Conservation (phyloP, 2,329 filamentous ascomycete genomes). For the Simplicillium aogashimaense region DNA sequence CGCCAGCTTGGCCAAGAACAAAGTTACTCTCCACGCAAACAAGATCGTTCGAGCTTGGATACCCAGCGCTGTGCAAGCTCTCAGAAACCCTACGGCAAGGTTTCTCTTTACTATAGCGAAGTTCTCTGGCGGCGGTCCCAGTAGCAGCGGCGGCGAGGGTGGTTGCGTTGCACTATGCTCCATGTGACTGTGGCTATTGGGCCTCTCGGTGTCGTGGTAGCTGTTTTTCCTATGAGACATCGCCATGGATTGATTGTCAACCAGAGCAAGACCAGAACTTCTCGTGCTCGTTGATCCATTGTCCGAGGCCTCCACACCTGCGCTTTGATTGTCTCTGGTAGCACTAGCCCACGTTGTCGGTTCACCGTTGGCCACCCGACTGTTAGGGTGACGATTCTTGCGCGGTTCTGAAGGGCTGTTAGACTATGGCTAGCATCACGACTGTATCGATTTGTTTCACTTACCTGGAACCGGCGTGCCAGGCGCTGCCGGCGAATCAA, state of each 20-base stretch:
- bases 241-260: conserved; percentile 15
- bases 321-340: conserved; percentile 7
- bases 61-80: conserved; percentile 12
- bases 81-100: background rate
- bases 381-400: conserved; percentile 12
- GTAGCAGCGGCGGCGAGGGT: conserved; percentile 3
- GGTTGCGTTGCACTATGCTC: background rate
- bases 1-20: conserved; percentile 62
- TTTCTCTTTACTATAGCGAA: background rate
- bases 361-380: conserved; percentile 10
- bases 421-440: conserved; percentile 7
- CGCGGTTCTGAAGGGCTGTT: conserved; percentile 12
- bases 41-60: conserved; percentile 19
- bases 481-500: conserved; percentile 42
- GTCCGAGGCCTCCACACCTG: conserved; percentile 13
- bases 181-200: background rate
- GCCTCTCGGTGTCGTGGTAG: conserved; percentile 11
- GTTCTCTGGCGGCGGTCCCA: background rate
- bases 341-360: conserved; percentile 7
- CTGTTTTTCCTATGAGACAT: conserved; percentile 31
- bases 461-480: conserved; percentile 38
- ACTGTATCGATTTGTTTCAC: conserved; percentile 4
- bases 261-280: no score
- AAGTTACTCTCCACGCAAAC: conserved; percentile 37
- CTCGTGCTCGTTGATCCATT: no score